These are phyloP conservation scores for Russula virescens DNA, from an alignment of 768 basidiomycete genomes.

Conservation along the genomic window DNA sequence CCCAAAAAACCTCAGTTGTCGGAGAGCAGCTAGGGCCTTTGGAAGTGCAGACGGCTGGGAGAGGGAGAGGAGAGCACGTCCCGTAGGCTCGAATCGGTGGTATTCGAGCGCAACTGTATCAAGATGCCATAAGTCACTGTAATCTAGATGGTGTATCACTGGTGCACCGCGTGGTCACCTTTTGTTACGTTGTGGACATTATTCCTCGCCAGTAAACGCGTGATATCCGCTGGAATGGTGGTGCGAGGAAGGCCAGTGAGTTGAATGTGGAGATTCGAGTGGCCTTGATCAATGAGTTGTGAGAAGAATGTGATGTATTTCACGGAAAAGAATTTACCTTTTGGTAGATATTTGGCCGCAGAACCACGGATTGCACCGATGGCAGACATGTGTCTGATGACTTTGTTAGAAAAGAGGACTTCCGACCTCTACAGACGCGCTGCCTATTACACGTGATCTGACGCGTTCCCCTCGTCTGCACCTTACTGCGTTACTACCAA, in stretches of 20 bases:
- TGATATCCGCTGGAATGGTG: slow-evolving; percentile 19
- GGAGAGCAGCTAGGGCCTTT: slow-evolving; percentile 39
- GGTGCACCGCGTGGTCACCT: not conserved
- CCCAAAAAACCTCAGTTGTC: slow-evolving; percentile 43
- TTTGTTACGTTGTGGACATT: slow-evolving; percentile 15
- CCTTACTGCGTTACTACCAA: not conserved
- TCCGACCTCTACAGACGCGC: not conserved
- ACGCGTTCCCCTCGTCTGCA: not conserved
- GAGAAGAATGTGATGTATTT: not conserved
- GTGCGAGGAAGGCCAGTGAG: slow-evolving; percentile 21
- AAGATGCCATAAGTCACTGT: not conserved
- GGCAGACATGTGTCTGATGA: slow-evolving; percentile 8
- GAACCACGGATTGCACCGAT: not conserved
- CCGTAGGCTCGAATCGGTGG: slow-evolving; percentile 52
- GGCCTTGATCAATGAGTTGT: not conserved
- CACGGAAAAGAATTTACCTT: not conserved
- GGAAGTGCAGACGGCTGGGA: slow-evolving; percentile 41
- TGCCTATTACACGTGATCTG: slow-evolving; percentile 11
- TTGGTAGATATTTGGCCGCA: not conserved
- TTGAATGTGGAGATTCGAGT: slow-evolving; percentile 14
- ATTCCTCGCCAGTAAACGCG: slow-evolving; percentile 17
- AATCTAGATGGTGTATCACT: not conserved
- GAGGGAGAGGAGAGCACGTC: slow-evolving; percentile 53
- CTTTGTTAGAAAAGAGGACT: not conserved
- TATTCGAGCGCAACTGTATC: slow-evolving; percentile 54